Percentiles rank a stretch among this genome's conserved stretches.
phyloP scores from a whole-genome alignment of 352 stramenopile species.

The Globisporangium nodosum region DNA sequence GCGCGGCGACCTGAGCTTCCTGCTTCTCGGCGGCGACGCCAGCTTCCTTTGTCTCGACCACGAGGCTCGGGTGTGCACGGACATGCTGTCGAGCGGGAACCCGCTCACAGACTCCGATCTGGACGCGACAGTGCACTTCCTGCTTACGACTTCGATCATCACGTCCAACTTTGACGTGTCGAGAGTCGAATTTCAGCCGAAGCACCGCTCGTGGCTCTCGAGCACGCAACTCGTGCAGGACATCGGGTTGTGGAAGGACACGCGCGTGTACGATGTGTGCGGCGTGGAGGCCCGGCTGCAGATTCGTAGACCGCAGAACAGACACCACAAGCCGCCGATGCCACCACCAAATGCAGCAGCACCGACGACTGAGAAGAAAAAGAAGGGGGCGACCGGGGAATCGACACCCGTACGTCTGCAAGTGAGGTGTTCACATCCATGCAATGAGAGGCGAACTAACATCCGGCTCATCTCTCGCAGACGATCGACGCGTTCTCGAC shows the following conservation, averaged over 20 bases:
- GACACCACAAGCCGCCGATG: conserved; percentile 21
- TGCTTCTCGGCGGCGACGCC: conserved; percentile 34
- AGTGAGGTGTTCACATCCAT: neutral
- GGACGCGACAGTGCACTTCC: conserved; percentile 52
- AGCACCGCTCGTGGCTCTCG: conserved; percentile 40
- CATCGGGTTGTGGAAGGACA: conserved; percentile 48
- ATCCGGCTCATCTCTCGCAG: neutral
- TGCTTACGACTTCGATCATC: conserved; percentile 52
- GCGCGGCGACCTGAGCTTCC: conserved; percentile 57
- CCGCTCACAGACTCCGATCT: conserved; percentile 30
- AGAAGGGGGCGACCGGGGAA: neutral
- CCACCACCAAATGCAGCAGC: conserved; percentile 3
- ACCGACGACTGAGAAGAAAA: neutral
- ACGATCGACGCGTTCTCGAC: conserved; percentile 29
- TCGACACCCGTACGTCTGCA: neutral
- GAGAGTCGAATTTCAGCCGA: conserved; percentile 33
- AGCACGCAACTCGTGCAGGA: conserved; percentile 29
- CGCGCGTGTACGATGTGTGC: conserved; percentile 42
- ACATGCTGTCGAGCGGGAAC: conserved; percentile 28
- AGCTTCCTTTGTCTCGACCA: conserved; percentile 59
- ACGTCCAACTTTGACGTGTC: conserved; percentile 45
- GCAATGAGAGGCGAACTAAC: neutral
- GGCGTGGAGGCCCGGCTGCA: conserved; percentile 35
- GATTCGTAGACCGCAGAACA: conserved; percentile 45
- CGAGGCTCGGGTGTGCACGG: conserved; percentile 33